Base-by-base conservation (phyloP, 1,284 basidiomycete genomes). In the Porodaedalea pini region DNA sequence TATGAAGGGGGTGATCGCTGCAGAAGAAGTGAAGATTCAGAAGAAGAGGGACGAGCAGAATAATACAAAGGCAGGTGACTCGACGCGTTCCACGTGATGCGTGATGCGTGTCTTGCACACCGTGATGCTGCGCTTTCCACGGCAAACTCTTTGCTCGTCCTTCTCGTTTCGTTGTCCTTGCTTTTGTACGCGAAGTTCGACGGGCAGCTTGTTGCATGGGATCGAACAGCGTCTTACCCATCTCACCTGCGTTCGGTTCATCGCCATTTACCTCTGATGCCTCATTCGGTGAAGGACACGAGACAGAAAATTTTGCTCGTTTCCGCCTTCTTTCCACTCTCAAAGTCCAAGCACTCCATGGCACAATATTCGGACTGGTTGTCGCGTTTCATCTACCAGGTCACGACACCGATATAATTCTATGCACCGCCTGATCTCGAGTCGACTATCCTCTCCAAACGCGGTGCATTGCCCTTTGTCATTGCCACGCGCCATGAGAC, bases 361-460 rank as follows among this genome's bases (percentile, higher is more conserved):
- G n/a, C n/a, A n/a, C n/a, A n/a, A n/a, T n/a, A n/a, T n/a, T n/a
- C n/a, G n/a, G n/a, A n/a, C n/a, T n/a, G n/a, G n/a, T n/a, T 81
- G 0, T 52, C 63, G 2, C 64, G 68, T 6, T 78, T 80, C 61
- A 68, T 83, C 8, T 63, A 65, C 0, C 67, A 62, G 6, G 69
- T 82, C 13, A 70, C 69, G 13, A 79, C 78, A 3, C 75, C 77
- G 45, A 63, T 81, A 10, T 82, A 82, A 66, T 78, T 82, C 63
- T 83, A 72, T 65, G 73, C 77, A 4, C 67, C 78, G 0, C 73
- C 75, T 4, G 70, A 69, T 5, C 66, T 79, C 57, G 75, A 67
- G 31, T 41, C 66, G 2, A 59, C 71, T 6, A 66, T 81, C 11
- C 64, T 62, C 25, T 58, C 54, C 27, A 65, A 65, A 25, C 70